Base-by-base conservation (phyloP, 768 basidiomycete genomes). In the Daedalea quercina region DNA sequence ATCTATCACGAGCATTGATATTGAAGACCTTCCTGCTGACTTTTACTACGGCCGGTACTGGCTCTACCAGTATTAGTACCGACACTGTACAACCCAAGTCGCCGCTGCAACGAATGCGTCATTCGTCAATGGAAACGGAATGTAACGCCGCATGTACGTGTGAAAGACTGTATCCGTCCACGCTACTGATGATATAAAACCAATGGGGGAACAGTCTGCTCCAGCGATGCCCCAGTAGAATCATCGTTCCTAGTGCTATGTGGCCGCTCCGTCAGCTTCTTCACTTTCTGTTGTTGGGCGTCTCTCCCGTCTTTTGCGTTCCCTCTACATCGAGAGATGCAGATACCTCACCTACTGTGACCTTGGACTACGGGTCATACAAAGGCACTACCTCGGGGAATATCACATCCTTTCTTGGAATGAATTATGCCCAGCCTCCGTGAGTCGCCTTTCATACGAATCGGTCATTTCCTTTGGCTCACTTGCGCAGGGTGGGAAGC, bases 361-460 rank as follows among this genome's bases (percentile, higher is more conserved):
- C n/a, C 24, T 15, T 49, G 34, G 33, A 31, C 11, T 49, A 49
- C 24, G 48, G 48, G 9, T 4, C 48, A n/a, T 49, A 35, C 34
- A 33, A 49, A 26, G 48, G 48, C 3, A n/a, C 13, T 11, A 49
- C 48, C 11, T 11, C n/a, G 13, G 48, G 48, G 4, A 24, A 37
- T 15, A 23, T 49, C 6, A 33, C 20, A 2, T 23, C 33, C 13
- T 49, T 49, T 19, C 48, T 49, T 23, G 48, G 48, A 6, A 49
- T 49, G n/a, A 31, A 31, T 11, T 49, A 35, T 24, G 48, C 48
- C 34, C 34, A 49, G 34, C 48, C 48, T 20, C 48, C 48, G 48
- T 49, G n/a, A 11, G 48, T 37, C 9, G 11, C 20, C 13, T 28
- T 9, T 47, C n/a, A 7, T 47, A 3, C 15, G 24, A 22, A 6